Evolutionary conservation across 176 grass and related monocot species (phyloP).

Genomic region (Metroxylon sagu): DNA sequence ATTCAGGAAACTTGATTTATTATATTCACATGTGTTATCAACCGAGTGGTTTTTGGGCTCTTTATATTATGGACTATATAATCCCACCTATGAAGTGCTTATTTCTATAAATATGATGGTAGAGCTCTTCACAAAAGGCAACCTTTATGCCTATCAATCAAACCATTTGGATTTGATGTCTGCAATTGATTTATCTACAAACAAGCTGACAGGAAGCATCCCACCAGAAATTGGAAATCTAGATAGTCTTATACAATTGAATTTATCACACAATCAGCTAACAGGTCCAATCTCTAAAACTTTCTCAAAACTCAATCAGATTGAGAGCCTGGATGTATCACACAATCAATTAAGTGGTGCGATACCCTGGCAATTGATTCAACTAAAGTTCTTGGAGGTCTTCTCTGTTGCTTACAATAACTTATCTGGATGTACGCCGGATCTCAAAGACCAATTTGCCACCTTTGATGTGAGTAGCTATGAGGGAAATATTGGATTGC

Average conservation of each 20-base stretch:
- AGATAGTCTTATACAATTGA: slow-evolving; percentile 3
- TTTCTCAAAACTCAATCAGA: not conserved
- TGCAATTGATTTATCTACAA: slow-evolving; percentile 12
- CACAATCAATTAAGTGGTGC: slow-evolving; percentile 9
- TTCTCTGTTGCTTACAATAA: slow-evolving; percentile 23
- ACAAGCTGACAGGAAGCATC: slow-evolving; percentile 7
- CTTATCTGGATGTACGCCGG: slow-evolving; percentile 22
- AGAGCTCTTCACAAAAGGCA: slow-evolving; percentile 19
- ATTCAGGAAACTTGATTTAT: not conserved
- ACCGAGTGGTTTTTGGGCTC: too few relatives aligned
- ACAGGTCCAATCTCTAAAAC: not conserved
- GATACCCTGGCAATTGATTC: not conserved
- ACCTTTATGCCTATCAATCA: not conserved
- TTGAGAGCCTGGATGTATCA: slow-evolving; percentile 28
- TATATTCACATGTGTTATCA: too few relatives aligned
- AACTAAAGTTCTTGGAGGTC: too few relatives aligned
- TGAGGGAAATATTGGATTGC: slow-evolving; percentile 14
- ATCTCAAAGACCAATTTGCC: slow-evolving; percentile 3
- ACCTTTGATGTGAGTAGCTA: slow-evolving; percentile 9
- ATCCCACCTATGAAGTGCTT: not conserved
- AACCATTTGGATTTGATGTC: not conserved
- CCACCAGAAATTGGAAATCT: slow-evolving; percentile 17
- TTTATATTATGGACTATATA: not conserved
- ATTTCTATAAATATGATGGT: not conserved
- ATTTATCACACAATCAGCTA: slow-evolving; percentile 20